Conservation (phyloP, 177 flowering plant species). For the Vitis hybrid region DNA sequence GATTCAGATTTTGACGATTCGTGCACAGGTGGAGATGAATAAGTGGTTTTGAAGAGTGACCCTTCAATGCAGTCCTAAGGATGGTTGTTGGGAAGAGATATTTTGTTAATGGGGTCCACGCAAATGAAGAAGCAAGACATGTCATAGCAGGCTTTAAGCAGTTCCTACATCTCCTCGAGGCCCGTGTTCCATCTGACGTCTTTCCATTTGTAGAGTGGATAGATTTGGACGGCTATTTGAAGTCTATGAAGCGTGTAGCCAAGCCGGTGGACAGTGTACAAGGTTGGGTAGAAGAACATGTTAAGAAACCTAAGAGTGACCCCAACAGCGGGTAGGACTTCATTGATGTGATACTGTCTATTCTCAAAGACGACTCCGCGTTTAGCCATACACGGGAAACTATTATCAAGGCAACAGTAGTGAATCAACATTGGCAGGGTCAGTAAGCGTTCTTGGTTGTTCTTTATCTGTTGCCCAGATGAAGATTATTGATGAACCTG, state of each 20-base stretch:
- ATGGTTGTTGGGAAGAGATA: slow-evolving; percentile 38
- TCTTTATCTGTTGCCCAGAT: slow-evolving; percentile 40
- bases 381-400: background rate
- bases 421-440: slow-evolving; percentile 63
- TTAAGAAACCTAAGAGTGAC: background rate
- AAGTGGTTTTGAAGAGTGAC: slow-evolving; percentile 15
- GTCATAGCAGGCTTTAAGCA: slow-evolving; percentile 18
- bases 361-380: slow-evolving; percentile 3
- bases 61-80: slow-evolving; percentile 20
- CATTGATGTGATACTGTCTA: slow-evolving; percentile 36
- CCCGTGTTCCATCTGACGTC: slow-evolving; percentile 22
- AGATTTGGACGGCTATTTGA: slow-evolving; percentile 25
- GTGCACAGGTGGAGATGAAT: slow-evolving; percentile 15
- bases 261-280: slow-evolving; percentile 26
- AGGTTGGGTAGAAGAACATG: slow-evolving; percentile 40
- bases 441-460: slow-evolving; percentile 21
- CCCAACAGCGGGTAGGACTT: slow-evolving; percentile 20
- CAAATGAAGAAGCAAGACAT: slow-evolving; percentile 6
- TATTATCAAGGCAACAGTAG: slow-evolving; percentile 3
- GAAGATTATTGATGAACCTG: slow-evolving; percentile 58
- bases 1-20: too few species aligned
- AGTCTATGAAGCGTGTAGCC: slow-evolving; percentile 23
- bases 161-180: slow-evolving; percentile 6
- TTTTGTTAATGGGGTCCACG: background rate
- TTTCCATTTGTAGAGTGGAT: slow-evolving; percentile 28